Conservation (phyloP, 2,329 filamentous ascomycete species). For the Scolecobasidium constrictum region DNA sequence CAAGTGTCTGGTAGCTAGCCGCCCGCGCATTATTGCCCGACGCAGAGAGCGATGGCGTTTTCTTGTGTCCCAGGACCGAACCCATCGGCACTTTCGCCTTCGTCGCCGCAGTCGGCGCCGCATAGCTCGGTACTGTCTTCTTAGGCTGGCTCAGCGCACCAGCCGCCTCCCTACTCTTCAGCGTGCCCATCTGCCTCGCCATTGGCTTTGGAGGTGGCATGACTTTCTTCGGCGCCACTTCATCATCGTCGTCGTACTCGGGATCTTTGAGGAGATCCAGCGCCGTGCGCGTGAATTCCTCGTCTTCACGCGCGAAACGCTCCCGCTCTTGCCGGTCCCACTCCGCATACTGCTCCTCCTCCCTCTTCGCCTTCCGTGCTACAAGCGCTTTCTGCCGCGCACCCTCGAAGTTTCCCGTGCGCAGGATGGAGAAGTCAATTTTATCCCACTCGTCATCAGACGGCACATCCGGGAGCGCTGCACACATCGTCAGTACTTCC, state of each 20-base stretch:
- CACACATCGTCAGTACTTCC: not conserved
- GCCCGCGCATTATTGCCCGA: slow-evolving; percentile 3
- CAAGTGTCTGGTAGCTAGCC: slow-evolving; percentile 9
- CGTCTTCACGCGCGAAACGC: not conserved
- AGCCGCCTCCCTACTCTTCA: slow-evolving; percentile 4
- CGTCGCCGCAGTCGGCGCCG: slow-evolving; percentile 5
- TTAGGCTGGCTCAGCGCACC: slow-evolving; percentile 1
- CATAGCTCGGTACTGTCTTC: not conserved
- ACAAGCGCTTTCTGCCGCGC: not conserved
- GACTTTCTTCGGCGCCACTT: not conserved
- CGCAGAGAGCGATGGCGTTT: not conserved
- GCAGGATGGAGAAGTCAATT: slow-evolving; percentile 4
- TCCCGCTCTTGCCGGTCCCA: not conserved
- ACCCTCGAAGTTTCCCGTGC: not conserved
- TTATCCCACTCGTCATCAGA: slow-evolving; percentile 15
- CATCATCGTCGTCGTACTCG: slow-evolving; percentile 4
- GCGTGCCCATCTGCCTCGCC: slow-evolving; percentile 4
- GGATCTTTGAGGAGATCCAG: slow-evolving; percentile 1
- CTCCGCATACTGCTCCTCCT: not conserved
- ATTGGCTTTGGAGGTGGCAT: not conserved
- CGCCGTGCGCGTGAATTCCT: not conserved
- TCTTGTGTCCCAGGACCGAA: slow-evolving; percentile 1
- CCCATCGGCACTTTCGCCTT: slow-evolving; percentile 3
- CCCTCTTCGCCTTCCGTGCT: slow-evolving; percentile 1
- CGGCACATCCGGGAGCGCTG: slow-evolving; percentile 20